Evolutionary conservation across 768 basidiomycete species (phyloP).

Genomic region (Pleurotus platypus): DNA sequence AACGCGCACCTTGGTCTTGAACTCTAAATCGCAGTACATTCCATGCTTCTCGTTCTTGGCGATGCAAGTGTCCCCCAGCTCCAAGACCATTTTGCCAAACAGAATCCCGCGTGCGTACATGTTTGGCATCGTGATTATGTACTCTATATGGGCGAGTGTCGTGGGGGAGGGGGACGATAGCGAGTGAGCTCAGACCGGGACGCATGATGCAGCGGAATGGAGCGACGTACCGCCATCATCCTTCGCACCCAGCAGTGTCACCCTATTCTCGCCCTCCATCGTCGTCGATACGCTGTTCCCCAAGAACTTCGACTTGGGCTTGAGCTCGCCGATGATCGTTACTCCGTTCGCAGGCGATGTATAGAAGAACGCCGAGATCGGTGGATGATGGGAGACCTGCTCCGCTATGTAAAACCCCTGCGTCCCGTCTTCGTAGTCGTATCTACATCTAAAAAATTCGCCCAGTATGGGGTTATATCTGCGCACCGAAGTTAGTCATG

Average conservation of each 20-base stretch:
- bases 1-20: constrained; percentile 86
- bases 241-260: constrained; percentile 76
- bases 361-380: constrained; percentile 94
- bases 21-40: constrained; percentile 81
- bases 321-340: constrained; percentile 85
- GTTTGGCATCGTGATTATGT: constrained; percentile 94
- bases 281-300: constrained; percentile 95
- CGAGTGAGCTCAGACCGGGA: background rate
- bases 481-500: constrained; percentile 6
- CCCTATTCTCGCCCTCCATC: constrained; percentile 95
- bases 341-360: constrained; percentile 88
- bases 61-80: constrained; percentile 86
- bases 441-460: constrained; percentile 96
- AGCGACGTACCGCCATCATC: constrained; percentile 75
- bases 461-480: constrained; percentile 97
- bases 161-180: background rate
- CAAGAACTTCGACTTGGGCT: constrained; percentile 94
- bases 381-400: constrained; percentile 94
- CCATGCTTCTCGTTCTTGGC: constrained; percentile 81
- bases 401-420: constrained; percentile 96
- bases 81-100: constrained; percentile 93
- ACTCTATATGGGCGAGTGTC: constrained; percentile 43
- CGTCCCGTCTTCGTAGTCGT: constrained; percentile 86
- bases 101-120: constrained; percentile 91
- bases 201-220: constrained; percentile 6